Conservation (phyloP, 768 basidiomycete genomes). For the Amanita muscaria region DNA sequence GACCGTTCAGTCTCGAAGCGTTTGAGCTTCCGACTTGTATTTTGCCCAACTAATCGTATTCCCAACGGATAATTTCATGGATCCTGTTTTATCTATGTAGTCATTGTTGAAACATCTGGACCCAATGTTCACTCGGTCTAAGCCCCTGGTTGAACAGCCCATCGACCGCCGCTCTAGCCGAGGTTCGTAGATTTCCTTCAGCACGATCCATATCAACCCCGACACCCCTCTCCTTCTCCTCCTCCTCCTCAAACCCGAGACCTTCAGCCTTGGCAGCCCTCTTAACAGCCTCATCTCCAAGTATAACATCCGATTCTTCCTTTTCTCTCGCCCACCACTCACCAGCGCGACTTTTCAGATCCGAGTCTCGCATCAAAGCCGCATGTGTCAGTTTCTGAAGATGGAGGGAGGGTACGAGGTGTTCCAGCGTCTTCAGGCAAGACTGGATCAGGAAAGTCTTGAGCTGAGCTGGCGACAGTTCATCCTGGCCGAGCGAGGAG, state of each 20-base stretch:
- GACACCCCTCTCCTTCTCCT: slow-evolving; percentile 6
- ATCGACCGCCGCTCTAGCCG: slow-evolving; percentile 24
- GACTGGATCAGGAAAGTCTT: slow-evolving; percentile 16
- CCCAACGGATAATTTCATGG: neutral
- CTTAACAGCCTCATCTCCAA: slow-evolving; percentile 39
- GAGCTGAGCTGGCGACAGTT: slow-evolving; percentile 19
- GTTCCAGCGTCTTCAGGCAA: slow-evolving; percentile 25
- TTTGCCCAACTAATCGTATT: too few relatives aligned
- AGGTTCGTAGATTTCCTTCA: slow-evolving; percentile 22
- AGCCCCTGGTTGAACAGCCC: slow-evolving; percentile 23
- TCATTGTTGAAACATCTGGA: too few relatives aligned
- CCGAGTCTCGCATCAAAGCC: slow-evolving; percentile 45
- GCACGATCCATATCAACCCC: slow-evolving; percentile 5
- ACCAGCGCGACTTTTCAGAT: slow-evolving; percentile 35
- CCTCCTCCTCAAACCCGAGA: slow-evolving; percentile 26
- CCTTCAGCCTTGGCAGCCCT: slow-evolving; percentile 38
- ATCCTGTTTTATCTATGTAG: neutral
- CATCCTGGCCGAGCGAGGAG: too few relatives aligned
- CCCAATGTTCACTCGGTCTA: slow-evolving; percentile 25
- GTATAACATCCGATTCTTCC: slow-evolving; percentile 40
- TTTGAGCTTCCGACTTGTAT: neutral
- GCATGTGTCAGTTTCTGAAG: slow-evolving; percentile 49
- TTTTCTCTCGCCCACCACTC: slow-evolving; percentile 54
- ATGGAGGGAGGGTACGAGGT: slow-evolving; percentile 38
- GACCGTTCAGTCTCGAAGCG: neutral